Evolutionary conservation across 306 rosid genomes (phyloP).

Genomic region (Aeschynomene evenia): DNA sequence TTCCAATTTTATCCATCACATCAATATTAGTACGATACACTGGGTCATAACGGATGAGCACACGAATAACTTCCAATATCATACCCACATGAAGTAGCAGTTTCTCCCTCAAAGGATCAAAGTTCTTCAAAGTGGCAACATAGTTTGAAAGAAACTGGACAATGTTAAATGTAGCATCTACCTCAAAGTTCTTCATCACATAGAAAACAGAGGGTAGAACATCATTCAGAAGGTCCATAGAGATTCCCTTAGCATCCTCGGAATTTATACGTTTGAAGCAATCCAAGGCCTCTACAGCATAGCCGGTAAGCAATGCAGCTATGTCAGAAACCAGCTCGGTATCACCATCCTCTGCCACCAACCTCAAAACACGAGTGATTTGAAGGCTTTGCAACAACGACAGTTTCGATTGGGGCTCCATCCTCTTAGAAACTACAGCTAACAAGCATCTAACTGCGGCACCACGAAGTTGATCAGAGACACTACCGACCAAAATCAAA

Average conservation of each 20-base stretch:
- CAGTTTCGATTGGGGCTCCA: conserved; percentile 74
- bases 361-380: conserved; percentile 60
- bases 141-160: conserved; percentile 83
- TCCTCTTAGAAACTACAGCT: conserved; percentile 85
- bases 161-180: conserved; percentile 73
- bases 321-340: conserved; percentile 63
- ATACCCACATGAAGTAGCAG: conserved; percentile 76
- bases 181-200: conserved; percentile 74
- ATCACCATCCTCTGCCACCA: conserved; percentile 60
- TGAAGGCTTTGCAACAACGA: conserved; percentile 81
- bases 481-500: conserved; percentile 62
- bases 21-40: conserved; percentile 66
- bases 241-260: conserved; percentile 64
- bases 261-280: conserved; percentile 83
- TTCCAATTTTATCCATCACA: conserved; percentile 78
- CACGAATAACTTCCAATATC: conserved; percentile 78
- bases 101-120: conserved; percentile 65
- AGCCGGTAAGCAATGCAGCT: conserved; percentile 80
- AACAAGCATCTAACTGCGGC: conserved; percentile 83
- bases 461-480: conserved; percentile 70
- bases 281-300: conserved; percentile 77
- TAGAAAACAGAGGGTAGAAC: conserved; percentile 80
- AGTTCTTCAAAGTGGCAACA: conserved; percentile 71
- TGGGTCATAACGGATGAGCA: conserved; percentile 73
- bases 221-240: conserved; percentile 64